Base-by-base conservation (phyloP, 2,329 filamentous ascomycete species). In the Proliferodiscus dingleyae region DNA sequence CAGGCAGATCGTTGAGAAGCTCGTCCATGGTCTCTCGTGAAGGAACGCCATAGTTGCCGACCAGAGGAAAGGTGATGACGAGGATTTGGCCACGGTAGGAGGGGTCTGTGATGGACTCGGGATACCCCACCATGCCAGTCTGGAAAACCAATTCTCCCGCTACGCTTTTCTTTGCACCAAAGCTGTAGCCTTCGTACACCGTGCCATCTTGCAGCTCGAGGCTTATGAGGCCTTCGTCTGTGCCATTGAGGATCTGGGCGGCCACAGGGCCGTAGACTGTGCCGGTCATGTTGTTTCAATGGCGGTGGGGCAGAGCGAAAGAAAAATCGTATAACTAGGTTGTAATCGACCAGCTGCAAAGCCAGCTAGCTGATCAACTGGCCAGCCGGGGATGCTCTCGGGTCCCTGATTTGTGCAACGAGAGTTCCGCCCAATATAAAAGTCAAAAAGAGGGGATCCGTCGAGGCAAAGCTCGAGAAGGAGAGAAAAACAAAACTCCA, bases 81-180 rank as follows among this genome's bases (percentile, higher is more conserved):
- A 98, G 78, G 60, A 98, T 95, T 72, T 98, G 91, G 52, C 87
- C 87, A 40, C 86, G 84, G 70, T 93, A 91, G 40, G 87, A 91
- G 56, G 87, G 87, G 64, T 93, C 87, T 50, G 87, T 91, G 60
- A 93, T 77, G 38, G 85, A 94, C 75, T 98, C 93, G 33, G 93
- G 90, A 67, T 98, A 98, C 64, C 93, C 93, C 60, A 97, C 93
- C 90, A 97, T 95, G 69, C 93, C 93, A 47, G 93, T 98, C 78
- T 97, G 91, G 74, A 98, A 98, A 71, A 98, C 93, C 66, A 98
- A 77, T 76, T 98, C 93, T 68, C 93, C 93, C 56, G 91, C 87
- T 63, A 94, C 82, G 72, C 88, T 95, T 78, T 90, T 95, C 64
- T 88, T 78, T 54, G 91, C 90, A 69, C 93, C 93, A 66, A 98